phyloP scores from a whole-genome alignment of 2,329 filamentous ascomycete genomes.

The Hymenoscyphus repandus region DNA sequence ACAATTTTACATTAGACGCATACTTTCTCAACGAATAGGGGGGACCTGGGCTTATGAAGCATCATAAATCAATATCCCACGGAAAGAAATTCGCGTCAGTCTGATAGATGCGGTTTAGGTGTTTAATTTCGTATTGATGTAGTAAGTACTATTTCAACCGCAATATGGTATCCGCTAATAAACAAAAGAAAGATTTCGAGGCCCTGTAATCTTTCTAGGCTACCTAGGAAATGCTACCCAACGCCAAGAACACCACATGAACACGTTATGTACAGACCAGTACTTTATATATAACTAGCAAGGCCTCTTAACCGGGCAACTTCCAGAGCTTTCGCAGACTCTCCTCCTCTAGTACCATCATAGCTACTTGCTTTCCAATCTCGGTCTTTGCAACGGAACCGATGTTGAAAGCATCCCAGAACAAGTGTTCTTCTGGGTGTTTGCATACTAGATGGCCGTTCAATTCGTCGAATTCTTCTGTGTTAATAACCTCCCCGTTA shows the following conservation, averaged over 20 bases:
- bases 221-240: background rate
- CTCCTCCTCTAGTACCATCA: constrained; percentile 18
- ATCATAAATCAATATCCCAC: background rate
- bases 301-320: background rate
- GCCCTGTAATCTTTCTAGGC: too few species aligned
- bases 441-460: constrained; percentile 34
- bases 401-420: constrained; percentile 46
- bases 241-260: background rate
- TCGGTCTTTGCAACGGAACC: constrained; percentile 33
- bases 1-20: background rate
- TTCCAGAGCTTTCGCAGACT: constrained; percentile 11
- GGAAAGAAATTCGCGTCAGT: background rate
- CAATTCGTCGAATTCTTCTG: constrained; percentile 9
- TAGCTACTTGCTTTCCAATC: constrained; percentile 30
- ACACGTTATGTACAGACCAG: background rate
- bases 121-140: background rate
- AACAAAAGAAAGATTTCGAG: background rate
- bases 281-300: background rate
- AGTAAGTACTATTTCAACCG: background rate
- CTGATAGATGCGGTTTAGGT: background rate
- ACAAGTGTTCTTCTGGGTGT: constrained; percentile 41
- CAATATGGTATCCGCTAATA: constrained; percentile 3
- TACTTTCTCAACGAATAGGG: background rate
- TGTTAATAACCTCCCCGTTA: constrained; percentile 15
- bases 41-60: background rate